Percentiles rank a stretch among this genome's conserved stretches.
phyloP scores from a whole-genome alignment of 2,329 filamentous ascomycete genomes.

The Ceratocystis diversiconidia region DNA sequence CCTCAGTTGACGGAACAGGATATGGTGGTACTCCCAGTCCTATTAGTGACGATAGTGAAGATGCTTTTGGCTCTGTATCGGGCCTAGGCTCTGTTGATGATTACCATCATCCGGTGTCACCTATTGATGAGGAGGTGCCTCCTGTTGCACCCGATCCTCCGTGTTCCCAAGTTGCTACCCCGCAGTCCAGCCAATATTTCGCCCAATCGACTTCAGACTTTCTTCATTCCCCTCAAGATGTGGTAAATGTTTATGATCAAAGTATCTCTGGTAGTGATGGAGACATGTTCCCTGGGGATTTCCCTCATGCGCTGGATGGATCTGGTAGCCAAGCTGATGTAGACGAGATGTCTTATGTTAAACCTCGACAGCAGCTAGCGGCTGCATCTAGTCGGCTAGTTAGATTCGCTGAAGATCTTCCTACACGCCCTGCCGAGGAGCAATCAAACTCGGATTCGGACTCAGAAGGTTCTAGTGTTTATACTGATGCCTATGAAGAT shows the following conservation, averaged over 20 bases:
- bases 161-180: neutral
- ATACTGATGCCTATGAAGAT: conserved; percentile 67
- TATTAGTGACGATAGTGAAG: conserved; percentile 25
- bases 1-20: conserved; percentile 51
- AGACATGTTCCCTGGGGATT: neutral
- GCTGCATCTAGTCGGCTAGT: neutral
- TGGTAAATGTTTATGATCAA: neutral
- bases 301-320: neutral
- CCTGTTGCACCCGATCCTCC: conserved; percentile 1
- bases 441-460: conserved; percentile 20
- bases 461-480: conserved; percentile 43
- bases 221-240: neutral
- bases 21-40: conserved; percentile 27
- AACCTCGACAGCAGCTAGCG: neutral
- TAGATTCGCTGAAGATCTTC: conserved; percentile 30
- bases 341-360: neutral
- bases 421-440: conserved; percentile 6
- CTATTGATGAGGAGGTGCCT: neutral
- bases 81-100: conserved; percentile 13
- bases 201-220: neutral
- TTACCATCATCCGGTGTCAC: conserved; percentile 16
- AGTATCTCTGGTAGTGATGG: neutral
- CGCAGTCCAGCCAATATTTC: neutral
- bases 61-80: conserved; percentile 8
- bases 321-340: neutral